Percentiles rank a stretch among this genome's conserved stretches.
These are phyloP conservation scores for Avena eriantha DNA, from an alignment of 176 grass and related monocot species.

Conservation along the genomic window DNA sequence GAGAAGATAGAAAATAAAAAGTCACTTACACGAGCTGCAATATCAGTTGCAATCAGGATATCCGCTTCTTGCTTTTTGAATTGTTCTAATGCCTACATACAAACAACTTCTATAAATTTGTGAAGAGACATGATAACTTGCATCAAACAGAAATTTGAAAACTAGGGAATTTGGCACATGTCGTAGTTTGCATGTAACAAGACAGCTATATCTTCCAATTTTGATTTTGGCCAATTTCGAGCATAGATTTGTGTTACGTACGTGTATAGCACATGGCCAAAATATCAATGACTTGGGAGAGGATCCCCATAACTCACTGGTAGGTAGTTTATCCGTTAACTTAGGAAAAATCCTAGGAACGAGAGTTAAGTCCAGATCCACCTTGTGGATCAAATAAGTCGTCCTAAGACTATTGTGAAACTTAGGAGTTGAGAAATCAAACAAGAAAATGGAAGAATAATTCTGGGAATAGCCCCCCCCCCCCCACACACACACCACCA, in stretches of 20 bases:
- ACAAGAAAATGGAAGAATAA: background rate
- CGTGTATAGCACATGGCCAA: background rate
- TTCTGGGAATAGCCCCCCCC: background rate
- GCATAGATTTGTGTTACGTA: conserved; percentile 6
- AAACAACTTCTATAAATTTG: background rate
- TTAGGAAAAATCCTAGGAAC: background rate
- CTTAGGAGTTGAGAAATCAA: background rate
- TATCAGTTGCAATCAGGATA: conserved; percentile 94
- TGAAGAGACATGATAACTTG: conserved; percentile 7
- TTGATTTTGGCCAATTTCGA: background rate
- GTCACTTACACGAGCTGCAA: conserved; percentile 95
- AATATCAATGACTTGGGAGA: background rate
- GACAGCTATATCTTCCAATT: background rate
- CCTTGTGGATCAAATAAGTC: background rate
- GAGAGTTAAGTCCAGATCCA: background rate
- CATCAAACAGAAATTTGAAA: background rate
- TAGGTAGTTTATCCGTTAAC: no score
- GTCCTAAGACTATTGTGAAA: background rate
- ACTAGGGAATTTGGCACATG: background rate
- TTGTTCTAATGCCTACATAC: conserved; percentile 83
- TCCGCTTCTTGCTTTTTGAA: conserved; percentile 95
- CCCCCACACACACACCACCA: no score
- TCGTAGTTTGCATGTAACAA: conserved; percentile 1
- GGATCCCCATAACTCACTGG: no score
- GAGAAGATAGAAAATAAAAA: background rate